Evolutionary conservation across 352 stramenopile genomes (phyloP).

Genomic region (Elongisporangium anandrum): DNA sequence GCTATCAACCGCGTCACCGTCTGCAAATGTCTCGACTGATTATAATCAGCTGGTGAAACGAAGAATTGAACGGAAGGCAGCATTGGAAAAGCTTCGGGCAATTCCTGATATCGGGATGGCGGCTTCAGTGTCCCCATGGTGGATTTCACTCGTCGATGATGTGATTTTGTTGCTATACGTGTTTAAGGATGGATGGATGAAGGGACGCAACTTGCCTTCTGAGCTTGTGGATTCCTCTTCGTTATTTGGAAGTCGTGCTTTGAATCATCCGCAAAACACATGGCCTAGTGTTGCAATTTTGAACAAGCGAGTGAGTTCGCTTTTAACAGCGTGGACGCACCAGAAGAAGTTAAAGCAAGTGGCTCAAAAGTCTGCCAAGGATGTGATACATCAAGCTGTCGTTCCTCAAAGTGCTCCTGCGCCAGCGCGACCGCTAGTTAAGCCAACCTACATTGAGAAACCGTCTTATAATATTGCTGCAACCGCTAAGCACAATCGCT

Average conservation of each 20-base stretch:
- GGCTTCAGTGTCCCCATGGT: conserved; percentile 56
- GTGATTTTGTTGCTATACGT: conserved; percentile 66
- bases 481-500: conserved; percentile 46
- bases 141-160: conserved; percentile 74
- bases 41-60: conserved; percentile 2
- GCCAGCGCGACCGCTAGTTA: neutral
- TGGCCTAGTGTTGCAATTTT: conserved; percentile 54
- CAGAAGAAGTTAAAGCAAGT: conserved; percentile 10
- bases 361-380: neutral
- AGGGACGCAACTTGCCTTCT: conserved; percentile 27
- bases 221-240: conserved; percentile 33
- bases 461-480: neutral
- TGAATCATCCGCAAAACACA: conserved; percentile 5
- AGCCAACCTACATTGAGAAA: neutral
- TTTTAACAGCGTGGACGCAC: conserved; percentile 52
- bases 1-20: neutral
- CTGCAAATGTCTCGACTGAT: neutral
- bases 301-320: conserved; percentile 44
- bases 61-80: conserved; percentile 22
- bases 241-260: conserved; percentile 55
- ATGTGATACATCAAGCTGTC: neutral
- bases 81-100: conserved; percentile 35
- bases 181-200: conserved; percentile 69
- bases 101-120: conserved; percentile 30
- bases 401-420: neutral